These are phyloP conservation scores for Cryptococcus sp. DNA, from an alignment of 1,284 basidiomycete genomes.

Conservation along the genomic window DNA sequence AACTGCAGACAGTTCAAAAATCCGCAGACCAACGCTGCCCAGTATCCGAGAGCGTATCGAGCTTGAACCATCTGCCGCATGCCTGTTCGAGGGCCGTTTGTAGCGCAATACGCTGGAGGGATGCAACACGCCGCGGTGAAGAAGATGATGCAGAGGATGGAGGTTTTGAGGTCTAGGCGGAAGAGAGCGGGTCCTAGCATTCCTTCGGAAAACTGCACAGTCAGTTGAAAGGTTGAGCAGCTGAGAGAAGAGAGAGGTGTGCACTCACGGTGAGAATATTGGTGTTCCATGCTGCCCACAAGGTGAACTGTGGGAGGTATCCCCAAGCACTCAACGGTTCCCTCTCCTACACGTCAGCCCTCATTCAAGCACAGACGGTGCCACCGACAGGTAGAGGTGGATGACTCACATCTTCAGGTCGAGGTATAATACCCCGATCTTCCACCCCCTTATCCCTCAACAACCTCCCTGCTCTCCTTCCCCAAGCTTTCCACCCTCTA, in stretches of 20 bases:
- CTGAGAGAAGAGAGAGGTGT: background rate
- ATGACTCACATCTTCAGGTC: constrained; percentile 34
- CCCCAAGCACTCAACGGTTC: constrained; percentile 29
- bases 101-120: constrained; percentile 50
- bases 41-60: constrained; percentile 71
- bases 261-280: constrained; percentile 42
- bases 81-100: constrained; percentile 76
- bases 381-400: background rate
- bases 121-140: constrained; percentile 30
- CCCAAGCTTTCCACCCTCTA: background rate
- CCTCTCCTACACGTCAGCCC: constrained; percentile 20
- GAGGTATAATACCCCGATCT: constrained; percentile 40
- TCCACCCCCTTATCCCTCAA: constrained; percentile 42
- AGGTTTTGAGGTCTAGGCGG: constrained; percentile 30
- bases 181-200: constrained; percentile 38
- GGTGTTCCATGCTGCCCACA: constrained; percentile 44
- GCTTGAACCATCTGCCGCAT: constrained; percentile 80
- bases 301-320: constrained; percentile 37
- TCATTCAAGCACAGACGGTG: background rate
- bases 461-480: background rate
- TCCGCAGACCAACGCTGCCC: constrained; percentile 60
- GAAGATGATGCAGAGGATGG: constrained; percentile 29
- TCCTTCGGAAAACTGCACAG: constrained; percentile 43
- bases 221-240: background rate
- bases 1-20: constrained; percentile 60